Conservation (phyloP, 345 rosid genomes). For the Eutrema yunnanense region DNA sequence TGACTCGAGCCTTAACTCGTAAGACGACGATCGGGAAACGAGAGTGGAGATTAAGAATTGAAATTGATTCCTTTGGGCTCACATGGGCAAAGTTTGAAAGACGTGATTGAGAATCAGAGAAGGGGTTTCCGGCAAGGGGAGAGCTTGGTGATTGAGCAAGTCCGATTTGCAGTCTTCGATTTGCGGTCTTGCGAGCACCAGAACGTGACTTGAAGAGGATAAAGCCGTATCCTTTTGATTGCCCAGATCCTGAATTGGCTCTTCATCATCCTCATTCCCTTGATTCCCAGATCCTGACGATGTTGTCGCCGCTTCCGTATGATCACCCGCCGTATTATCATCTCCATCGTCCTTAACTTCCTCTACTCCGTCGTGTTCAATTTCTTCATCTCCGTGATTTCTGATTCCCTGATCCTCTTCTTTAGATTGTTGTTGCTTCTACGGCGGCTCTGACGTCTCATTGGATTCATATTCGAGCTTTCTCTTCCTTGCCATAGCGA, state of each 20-base stretch:
- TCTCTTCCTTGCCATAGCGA: slow-evolving; percentile 57
- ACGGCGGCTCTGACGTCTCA: slow-evolving; percentile 17
- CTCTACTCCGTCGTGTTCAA: slow-evolving; percentile 16
- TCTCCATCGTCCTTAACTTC: slow-evolving; percentile 22
- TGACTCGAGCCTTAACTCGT: too few relatives aligned
- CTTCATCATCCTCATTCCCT: slow-evolving; percentile 36
- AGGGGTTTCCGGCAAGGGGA: too few relatives aligned
- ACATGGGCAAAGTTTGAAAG: too few relatives aligned
- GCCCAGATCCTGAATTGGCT: slow-evolving; percentile 61
- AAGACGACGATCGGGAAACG: too few relatives aligned
- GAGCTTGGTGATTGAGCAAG: too few relatives aligned
- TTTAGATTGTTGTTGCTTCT: slow-evolving; percentile 15
- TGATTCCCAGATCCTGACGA: slow-evolving; percentile 18
- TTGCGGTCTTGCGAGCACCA: slow-evolving; percentile 55
- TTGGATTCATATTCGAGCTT: slow-evolving; percentile 43
- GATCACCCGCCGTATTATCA: neutral
- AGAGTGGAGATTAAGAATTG: too few relatives aligned
- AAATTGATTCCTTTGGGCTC: too few relatives aligned
- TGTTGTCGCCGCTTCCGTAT: neutral
- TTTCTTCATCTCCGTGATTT: slow-evolving; percentile 18
- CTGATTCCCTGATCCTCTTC: slow-evolving; percentile 11
- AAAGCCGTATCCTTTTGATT: slow-evolving; percentile 82
- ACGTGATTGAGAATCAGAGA: too few relatives aligned
- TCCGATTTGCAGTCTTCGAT: too few relatives aligned
- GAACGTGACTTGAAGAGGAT: slow-evolving; percentile 55